Conservation (phyloP, 331 rosid genomes). For the Malus hybrid region DNA sequence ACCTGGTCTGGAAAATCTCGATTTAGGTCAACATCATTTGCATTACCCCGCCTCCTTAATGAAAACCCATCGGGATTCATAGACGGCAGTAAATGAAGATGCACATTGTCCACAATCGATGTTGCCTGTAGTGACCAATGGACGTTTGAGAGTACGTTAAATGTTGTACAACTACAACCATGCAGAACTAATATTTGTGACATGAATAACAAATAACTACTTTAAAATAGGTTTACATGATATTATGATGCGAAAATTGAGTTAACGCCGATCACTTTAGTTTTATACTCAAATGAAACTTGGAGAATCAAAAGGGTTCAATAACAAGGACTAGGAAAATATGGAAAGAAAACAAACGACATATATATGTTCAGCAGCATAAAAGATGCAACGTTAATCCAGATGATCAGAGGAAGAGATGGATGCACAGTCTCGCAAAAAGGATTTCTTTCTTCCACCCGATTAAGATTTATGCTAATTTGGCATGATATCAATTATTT, state of each 20-base stretch:
- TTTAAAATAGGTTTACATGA: neutral
- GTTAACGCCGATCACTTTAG: neutral
- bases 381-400: neutral
- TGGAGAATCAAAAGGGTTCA: neutral
- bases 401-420: neutral
- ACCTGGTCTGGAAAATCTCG: slow-evolving; percentile 99
- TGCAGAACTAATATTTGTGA: neutral
- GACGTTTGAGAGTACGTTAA: slow-evolving; percentile 12
- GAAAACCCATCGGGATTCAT: slow-evolving; percentile 95
- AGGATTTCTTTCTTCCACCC: neutral
- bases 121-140: slow-evolving; percentile 44
- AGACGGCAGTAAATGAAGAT: slow-evolving; percentile 95
- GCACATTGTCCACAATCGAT: slow-evolving; percentile 68
- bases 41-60: slow-evolving; percentile 74
- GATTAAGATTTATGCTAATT: neutral
- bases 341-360: neutral
- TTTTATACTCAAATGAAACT: neutral
- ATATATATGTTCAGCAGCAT: neutral
- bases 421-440: neutral
- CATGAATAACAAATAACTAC: neutral
- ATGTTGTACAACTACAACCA: slow-evolving; percentile 5
- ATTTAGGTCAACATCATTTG: slow-evolving; percentile 74
- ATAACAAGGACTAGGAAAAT: neutral
- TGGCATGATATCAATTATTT: neutral
- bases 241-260: no score